A percentile compares a stretch with the other conserved stretches of the same genome.
Conservation (phyloP, 1,139 yeast species). For the Kodamaea fungicola region DNA sequence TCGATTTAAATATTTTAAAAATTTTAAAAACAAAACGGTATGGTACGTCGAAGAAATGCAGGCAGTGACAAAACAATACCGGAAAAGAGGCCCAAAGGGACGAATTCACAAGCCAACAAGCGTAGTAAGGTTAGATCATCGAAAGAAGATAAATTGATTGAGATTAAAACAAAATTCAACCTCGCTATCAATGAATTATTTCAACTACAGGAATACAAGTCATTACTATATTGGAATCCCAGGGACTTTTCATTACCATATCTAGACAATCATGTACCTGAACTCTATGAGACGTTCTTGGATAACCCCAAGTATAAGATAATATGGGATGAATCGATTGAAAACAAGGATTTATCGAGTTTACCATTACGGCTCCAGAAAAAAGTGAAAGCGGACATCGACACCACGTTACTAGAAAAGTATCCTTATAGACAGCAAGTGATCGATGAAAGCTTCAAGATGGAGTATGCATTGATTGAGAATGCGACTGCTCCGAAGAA, state of each 20-base stretch:
- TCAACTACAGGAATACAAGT: conserved; percentile 56
- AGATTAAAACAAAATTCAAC: conserved; percentile 45
- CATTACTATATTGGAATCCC: conserved; percentile 63
- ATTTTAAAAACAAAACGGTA: too few relatives aligned
- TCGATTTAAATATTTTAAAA: too few relatives aligned
- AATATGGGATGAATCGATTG: conserved; percentile 32
- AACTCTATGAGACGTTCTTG: conserved; percentile 33
- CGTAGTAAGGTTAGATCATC: conserved; percentile 4
- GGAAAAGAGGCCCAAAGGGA: conserved; percentile 3
- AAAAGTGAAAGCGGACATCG: conserved; percentile 42
- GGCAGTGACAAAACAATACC: not conserved
- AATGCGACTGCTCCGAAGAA: conserved; percentile 3
- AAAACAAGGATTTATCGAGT: conserved; percentile 25
- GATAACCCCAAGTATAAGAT: conserved; percentile 25
- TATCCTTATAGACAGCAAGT: conserved; percentile 38
- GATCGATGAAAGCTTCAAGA: conserved; percentile 18
- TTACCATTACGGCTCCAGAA: conserved; percentile 43
- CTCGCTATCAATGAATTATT: conserved; percentile 47
- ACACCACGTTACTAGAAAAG: conserved; percentile 27
- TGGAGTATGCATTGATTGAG: conserved; percentile 24
- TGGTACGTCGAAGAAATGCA: too few relatives aligned
- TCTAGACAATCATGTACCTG: conserved; percentile 24
- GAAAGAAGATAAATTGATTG: conserved; percentile 23
- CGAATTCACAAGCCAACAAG: conserved; percentile 1
- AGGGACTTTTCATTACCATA: conserved; percentile 30